A percentile compares a stretch with the other conserved stretches of the same genome.
Conservation (phyloP, 2,329 filamentous ascomycete genomes). For the Cladosporium austrohemisphaericum region DNA sequence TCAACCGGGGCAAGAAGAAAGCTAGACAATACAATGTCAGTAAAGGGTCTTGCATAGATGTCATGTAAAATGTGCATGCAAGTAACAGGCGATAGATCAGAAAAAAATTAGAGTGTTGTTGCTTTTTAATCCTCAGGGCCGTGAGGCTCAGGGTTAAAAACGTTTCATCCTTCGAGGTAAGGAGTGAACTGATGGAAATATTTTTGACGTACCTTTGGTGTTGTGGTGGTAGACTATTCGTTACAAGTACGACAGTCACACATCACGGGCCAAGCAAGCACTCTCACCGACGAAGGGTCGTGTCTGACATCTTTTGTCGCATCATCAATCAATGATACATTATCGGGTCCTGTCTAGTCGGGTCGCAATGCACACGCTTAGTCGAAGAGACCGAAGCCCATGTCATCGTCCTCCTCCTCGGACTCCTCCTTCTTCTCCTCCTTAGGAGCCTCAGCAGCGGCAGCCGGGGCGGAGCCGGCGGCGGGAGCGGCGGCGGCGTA, state of each 20-base stretch:
- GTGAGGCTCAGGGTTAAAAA: constrained; percentile 63
- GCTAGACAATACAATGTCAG: constrained; percentile 2
- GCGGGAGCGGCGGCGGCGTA: constrained; percentile 81
- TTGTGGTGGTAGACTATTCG: constrained; percentile 1
- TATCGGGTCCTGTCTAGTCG: constrained; percentile 11
- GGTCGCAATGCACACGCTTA: constrained; percentile 33
- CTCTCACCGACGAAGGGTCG: not conserved
- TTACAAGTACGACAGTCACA: constrained; percentile 13
- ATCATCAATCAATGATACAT: constrained; percentile 18
- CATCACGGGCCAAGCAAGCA: constrained; percentile 8
- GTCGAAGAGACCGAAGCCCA: constrained; percentile 55
- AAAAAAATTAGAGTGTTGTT: constrained; percentile 73
- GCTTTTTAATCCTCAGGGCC: constrained; percentile 56
- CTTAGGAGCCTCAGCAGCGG: constrained; percentile 49
- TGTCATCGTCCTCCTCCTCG: constrained; percentile 58
- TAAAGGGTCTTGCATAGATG: not conserved
- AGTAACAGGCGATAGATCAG: constrained; percentile 43
- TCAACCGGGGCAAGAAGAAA: no score
- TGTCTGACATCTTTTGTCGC: constrained; percentile 19
- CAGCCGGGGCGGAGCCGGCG: constrained; percentile 50
- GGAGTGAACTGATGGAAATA: constrained; percentile 7
- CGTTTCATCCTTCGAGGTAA: constrained; percentile 54
- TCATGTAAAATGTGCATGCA: not conserved
- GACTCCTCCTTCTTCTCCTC: constrained; percentile 59
- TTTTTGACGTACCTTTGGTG: constrained; percentile 35